phyloP scores from a whole-genome alignment of 768 basidiomycete species.

The Flagelloscypha sp. region DNA sequence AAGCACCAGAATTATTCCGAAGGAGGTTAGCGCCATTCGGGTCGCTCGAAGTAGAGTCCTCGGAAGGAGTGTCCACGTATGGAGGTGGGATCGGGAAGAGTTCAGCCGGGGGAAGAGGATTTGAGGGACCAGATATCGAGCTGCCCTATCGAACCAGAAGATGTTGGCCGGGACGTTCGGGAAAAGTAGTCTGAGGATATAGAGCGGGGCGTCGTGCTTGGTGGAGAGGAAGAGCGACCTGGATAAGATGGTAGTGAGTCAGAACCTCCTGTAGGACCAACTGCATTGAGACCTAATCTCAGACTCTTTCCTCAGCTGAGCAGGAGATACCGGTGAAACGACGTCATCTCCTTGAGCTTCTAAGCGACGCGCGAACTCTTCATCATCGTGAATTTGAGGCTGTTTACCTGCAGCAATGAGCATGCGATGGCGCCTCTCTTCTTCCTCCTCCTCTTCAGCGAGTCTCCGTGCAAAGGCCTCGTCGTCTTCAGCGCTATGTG shows the following conservation, averaged over 20 bases:
- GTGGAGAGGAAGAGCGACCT: no score
- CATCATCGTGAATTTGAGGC: conserved; percentile 2
- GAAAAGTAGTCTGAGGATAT: no score
- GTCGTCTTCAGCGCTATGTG: conserved; percentile 24
- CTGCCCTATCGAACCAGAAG: no score
- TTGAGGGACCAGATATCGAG: conserved; percentile 1
- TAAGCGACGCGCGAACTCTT: conserved; percentile 5
- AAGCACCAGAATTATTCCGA: conserved; percentile 2
- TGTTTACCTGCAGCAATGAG: no score
- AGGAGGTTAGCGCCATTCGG: not conserved
- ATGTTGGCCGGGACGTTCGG: no score
- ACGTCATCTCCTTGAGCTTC: conserved; percentile 6
- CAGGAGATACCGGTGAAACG: no score
- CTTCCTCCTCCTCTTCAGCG: conserved; percentile 30
- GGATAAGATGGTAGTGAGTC: no score
- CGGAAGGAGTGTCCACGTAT: not conserved
- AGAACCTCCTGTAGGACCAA: no score
- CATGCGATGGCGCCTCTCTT: conserved; percentile 12
- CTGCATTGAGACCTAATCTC: no score
- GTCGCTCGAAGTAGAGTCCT: not conserved
- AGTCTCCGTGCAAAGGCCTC: conserved; percentile 35
- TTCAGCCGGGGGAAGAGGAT: not conserved
- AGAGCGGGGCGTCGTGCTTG: no score
- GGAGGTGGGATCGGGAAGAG: conserved; percentile 1
- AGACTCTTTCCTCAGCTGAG: no score